Conservation (phyloP, 2,329 filamentous ascomycete genomes). For the Calonectria pseudoreteaudii region DNA sequence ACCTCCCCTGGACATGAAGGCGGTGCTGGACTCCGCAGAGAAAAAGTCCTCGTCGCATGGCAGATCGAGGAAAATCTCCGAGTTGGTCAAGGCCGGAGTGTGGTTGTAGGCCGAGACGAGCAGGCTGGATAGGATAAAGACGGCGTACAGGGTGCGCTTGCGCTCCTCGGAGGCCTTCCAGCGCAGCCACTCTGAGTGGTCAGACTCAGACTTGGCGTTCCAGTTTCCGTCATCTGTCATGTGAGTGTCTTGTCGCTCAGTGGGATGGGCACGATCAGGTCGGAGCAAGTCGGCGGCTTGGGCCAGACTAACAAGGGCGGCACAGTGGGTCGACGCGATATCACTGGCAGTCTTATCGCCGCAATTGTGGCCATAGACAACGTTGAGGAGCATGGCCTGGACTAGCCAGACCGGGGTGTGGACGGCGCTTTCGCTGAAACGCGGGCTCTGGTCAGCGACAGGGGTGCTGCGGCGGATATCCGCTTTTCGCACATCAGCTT, state of each 20-base stretch:
- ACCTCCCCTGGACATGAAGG: conserved; percentile 84
- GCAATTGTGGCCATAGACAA: conserved; percentile 95
- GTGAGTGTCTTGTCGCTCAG: conserved; percentile 65
- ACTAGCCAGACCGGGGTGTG: conserved; percentile 94
- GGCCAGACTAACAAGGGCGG: conserved; percentile 89
- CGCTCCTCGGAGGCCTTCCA: conserved; percentile 93
- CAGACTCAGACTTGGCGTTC: conserved; percentile 61
- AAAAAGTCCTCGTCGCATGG: conserved; percentile 96
- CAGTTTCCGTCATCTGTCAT: conserved; percentile 66
- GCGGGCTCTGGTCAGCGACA: conserved; percentile 59
- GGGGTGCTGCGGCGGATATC: conserved; percentile 67
- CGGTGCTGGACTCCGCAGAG: conserved; percentile 83
- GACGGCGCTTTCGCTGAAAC: conserved; percentile 69
- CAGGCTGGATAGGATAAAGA: conserved; percentile 92
- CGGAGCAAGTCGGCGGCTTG: conserved; percentile 82
- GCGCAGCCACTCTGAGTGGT: conserved; percentile 76
- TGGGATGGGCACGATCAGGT: conserved; percentile 57
- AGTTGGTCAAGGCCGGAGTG: conserved; percentile 90
- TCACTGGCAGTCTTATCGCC: conserved; percentile 91
- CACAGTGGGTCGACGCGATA: conserved; percentile 92
- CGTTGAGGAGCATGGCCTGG: conserved; percentile 95
- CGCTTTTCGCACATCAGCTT: conserved; percentile 80
- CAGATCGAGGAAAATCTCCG: conserved; percentile 88
- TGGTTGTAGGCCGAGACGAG: conserved; percentile 95
- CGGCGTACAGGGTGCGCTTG: conserved; percentile 90